phyloP scores from a whole-genome alignment of 1,139 yeast genomes.

The Kodamaea suecica region DNA sequence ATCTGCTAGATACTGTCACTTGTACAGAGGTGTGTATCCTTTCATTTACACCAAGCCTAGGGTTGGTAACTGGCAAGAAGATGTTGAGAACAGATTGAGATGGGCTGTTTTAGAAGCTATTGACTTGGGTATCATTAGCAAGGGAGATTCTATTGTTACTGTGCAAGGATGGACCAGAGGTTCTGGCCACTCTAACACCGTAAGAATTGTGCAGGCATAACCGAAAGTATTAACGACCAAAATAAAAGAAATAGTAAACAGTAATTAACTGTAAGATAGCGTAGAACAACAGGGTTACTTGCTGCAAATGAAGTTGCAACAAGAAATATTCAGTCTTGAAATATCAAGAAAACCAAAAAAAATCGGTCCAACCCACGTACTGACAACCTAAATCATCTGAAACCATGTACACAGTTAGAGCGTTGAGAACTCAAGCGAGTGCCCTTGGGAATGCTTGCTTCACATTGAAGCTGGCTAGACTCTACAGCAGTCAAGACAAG shows the following conservation, averaged over 20 bases:
- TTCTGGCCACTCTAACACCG: constrained; percentile 97
- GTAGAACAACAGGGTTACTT: too few species aligned
- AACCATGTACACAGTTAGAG: neutral
- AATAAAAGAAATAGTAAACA: too few species aligned
- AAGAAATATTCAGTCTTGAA: too few species aligned
- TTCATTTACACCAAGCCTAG: constrained; percentile 71
- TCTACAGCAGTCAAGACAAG: constrained; percentile 28
- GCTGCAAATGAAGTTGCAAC: too few species aligned
- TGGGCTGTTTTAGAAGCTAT: constrained; percentile 92
- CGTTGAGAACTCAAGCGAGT: neutral
- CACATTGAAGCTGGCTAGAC: constrained; percentile 2
- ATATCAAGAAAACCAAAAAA: too few species aligned
- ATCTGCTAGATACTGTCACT: constrained; percentile 92
- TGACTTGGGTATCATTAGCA: constrained; percentile 76
- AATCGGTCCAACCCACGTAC: too few species aligned
- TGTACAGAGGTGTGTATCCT: constrained; percentile 98
- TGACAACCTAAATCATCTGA: too few species aligned
- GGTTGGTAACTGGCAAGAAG: constrained; percentile 89
- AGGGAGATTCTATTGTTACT: constrained; percentile 89
- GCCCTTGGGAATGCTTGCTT: neutral
- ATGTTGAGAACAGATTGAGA: constrained; percentile 91
- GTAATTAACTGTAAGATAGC: too few species aligned
- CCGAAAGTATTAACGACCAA: too few species aligned
- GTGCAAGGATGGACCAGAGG: constrained; percentile 99
- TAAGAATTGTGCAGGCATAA: constrained; percentile 66